Evolutionary conservation across 2,329 filamentous ascomycete genomes (phyloP), one percentile per base, ranked within the genome.

Genomic region (Aspergillus sp.): DNA sequence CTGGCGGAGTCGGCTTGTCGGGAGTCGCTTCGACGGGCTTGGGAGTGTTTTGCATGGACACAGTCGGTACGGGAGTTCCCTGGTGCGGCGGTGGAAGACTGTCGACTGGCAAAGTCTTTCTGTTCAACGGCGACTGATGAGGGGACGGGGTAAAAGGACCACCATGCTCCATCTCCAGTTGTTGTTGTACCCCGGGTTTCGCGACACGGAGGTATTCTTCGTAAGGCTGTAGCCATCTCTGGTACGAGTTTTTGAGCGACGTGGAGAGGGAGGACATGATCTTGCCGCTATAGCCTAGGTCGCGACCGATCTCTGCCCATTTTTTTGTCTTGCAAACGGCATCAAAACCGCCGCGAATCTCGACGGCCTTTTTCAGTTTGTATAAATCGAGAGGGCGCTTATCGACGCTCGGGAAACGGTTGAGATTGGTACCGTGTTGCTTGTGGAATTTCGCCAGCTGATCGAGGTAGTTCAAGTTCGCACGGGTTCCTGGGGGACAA

Each of bases 261-360:
- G 93, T 98, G 5, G 93, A 98, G 42, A 98, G 74, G 7, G 93
- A 97, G 2, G 91, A 97, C 93, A 98, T 98, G 54, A 98, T 98
- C 74, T 98, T 98, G 64, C 93, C 93, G 64, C 91, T 97, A 70
- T 98, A 98, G 47, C 93, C 93, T 43, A 98, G 74, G 65, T 97
- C 93, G 61, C 93, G 84, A 30, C 93, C 93, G 59, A 98, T 97
- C 68, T 98, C 93, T 13, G 93, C 93, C 93, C 93, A 98, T 73
- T 97, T 97, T 73, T 98, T 98, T 48, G 85, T 79, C 70, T 95
- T 96, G 78, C 93, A 98, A 41, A 98, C 93, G 63, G 88, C 88
- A 47, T 96, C 90, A 60, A 98, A 98, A 3, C 93, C 93, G 42
- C 93, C 93, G 53, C 93, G 83, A 25, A 88, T 85, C 65, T 97